Percentiles rank a stretch among this genome's conserved stretches.
phyloP scores from a whole-genome alignment of 148 eudicot genomes.

The Rhododendron ferrugineum region DNA sequence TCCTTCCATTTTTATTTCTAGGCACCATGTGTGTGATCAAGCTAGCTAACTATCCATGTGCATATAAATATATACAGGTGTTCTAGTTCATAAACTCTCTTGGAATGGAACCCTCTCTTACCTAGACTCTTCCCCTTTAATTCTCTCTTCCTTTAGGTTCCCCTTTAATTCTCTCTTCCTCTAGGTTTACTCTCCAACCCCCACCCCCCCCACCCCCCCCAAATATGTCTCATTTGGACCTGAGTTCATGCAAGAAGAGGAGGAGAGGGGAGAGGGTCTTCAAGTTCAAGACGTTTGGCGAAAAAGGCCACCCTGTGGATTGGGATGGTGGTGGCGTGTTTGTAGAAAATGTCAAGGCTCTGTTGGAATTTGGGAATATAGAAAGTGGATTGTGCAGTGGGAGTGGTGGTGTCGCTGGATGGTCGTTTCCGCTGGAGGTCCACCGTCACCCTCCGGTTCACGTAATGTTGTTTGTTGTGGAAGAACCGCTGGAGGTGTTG shows the following conservation, averaged over 20 bases:
- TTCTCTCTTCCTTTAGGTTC: background rate
- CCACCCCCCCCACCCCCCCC: too few species aligned
- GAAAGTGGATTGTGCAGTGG: conserved; percentile 42
- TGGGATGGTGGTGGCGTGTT: conserved; percentile 44
- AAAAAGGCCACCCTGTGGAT: conserved; percentile 65
- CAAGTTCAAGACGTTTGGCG: conserved; percentile 72
- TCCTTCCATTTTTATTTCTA: conserved; percentile 30
- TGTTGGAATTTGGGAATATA: conserved; percentile 61
- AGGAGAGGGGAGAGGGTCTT: conserved; percentile 63
- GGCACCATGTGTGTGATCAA: conserved; percentile 64
- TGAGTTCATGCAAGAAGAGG: conserved; percentile 55
- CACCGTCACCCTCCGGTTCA: conserved; percentile 63
- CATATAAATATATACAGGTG: background rate
- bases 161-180: background rate
- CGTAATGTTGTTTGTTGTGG: conserved; percentile 60
- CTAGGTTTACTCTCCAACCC: too few species aligned
- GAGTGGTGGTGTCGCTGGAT: conserved; percentile 28
- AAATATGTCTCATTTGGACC: conserved; percentile 26
- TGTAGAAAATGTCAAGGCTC: conserved; percentile 50
- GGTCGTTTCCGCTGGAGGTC: conserved; percentile 89
- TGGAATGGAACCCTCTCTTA: background rate
- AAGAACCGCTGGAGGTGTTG: conserved; percentile 66
- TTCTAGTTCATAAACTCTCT: conserved; percentile 10
- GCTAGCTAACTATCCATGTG: background rate
- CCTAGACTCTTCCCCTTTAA: background rate